Conservation (phyloP, 139 green algal genomes). For the Diplosphaera chodatii region DNA sequence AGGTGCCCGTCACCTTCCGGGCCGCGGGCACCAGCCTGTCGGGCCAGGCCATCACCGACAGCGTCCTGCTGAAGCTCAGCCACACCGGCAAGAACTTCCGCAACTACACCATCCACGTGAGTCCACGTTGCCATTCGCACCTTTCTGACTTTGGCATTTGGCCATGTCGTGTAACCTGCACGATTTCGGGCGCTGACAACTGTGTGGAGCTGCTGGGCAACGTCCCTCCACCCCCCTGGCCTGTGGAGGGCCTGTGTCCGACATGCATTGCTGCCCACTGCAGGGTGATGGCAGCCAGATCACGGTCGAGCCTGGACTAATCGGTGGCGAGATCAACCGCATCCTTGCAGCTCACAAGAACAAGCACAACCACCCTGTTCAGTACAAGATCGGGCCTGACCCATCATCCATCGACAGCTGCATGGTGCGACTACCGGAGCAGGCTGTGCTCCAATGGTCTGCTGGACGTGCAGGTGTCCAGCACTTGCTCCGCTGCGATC, state of each 20-base stretch:
- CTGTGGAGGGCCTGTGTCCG: too few species aligned
- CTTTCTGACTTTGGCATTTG: too few species aligned
- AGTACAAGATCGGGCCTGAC: slow-evolving; percentile 98
- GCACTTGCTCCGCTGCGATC: too few species aligned
- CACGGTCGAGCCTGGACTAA: slow-evolving; percentile 92
- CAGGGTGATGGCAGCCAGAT: slow-evolving; percentile 85
- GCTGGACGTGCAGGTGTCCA: too few species aligned
- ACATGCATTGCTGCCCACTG: background rate
- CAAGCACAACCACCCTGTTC: slow-evolving; percentile 62
- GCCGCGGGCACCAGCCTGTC: slow-evolving; percentile 91
- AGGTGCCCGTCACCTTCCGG: slow-evolving; percentile 93
- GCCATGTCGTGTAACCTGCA: too few species aligned
- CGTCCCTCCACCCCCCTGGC: too few species aligned
- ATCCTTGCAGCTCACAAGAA: slow-evolving; percentile 72
- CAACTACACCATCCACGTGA: slow-evolving; percentile 81
- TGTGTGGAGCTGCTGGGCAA: too few species aligned
- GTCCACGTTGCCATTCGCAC: slow-evolving; percentile 14
- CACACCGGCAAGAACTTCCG: slow-evolving; percentile 95
- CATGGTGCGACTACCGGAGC: slow-evolving; percentile 44
- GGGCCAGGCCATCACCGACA: slow-evolving; percentile 87
- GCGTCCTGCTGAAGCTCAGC: slow-evolving; percentile 91
- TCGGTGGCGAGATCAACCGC: slow-evolving; percentile 91
- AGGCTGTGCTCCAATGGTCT: too few species aligned
- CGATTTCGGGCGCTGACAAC: too few species aligned
- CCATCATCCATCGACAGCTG: slow-evolving; percentile 91